These are phyloP conservation scores for Fusarium sambucinum DNA, from an alignment of 2,329 filamentous ascomycete genomes.

Conservation along the genomic window DNA sequence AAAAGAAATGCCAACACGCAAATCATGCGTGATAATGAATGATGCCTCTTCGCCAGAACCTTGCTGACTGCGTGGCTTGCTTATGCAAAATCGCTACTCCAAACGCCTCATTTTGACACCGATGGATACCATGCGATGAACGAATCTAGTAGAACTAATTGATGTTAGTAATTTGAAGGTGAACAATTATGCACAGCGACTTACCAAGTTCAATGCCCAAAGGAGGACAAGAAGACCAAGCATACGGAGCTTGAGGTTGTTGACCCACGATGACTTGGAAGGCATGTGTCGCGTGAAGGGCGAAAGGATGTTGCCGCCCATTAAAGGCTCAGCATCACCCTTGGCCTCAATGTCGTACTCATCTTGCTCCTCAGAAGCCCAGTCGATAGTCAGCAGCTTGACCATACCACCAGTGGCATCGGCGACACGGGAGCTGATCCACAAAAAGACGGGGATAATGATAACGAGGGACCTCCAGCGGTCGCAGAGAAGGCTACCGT, in stretches of 20 bases:
- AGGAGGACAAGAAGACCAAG: conserved; percentile 36
- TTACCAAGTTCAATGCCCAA: conserved; percentile 38
- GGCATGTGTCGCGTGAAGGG: conserved; percentile 34
- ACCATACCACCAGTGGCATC: conserved; percentile 40
- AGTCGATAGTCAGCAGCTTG: conserved; percentile 36
- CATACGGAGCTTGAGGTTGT: conserved; percentile 38
- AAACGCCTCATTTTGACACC: conserved; percentile 27
- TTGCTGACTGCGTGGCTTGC: neutral
- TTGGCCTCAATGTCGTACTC: conserved; percentile 37
- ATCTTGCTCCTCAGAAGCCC: conserved; percentile 15
- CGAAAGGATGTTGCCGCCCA: conserved; percentile 23
- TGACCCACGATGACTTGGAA: conserved; percentile 32
- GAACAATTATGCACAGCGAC: neutral
- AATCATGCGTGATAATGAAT: conserved; percentile 2
- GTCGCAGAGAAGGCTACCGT: conserved; percentile 39
- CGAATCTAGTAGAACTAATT: conserved; percentile 33
- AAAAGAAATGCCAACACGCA: conserved; percentile 14
- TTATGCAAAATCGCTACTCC: conserved; percentile 28
- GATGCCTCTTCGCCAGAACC: neutral
- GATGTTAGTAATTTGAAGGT: neutral
- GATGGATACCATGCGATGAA: neutral
- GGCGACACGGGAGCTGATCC: conserved; percentile 41
- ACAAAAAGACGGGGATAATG: conserved; percentile 47
- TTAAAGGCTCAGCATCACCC: conserved; percentile 36
- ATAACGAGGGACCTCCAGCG: conserved; percentile 46